A percentile compares a stretch with the other conserved stretches of the same genome.
These are phyloP conservation scores for Cystoderma amianthinum DNA, from an alignment of 768 basidiomycete genomes.

Conservation along the genomic window DNA sequence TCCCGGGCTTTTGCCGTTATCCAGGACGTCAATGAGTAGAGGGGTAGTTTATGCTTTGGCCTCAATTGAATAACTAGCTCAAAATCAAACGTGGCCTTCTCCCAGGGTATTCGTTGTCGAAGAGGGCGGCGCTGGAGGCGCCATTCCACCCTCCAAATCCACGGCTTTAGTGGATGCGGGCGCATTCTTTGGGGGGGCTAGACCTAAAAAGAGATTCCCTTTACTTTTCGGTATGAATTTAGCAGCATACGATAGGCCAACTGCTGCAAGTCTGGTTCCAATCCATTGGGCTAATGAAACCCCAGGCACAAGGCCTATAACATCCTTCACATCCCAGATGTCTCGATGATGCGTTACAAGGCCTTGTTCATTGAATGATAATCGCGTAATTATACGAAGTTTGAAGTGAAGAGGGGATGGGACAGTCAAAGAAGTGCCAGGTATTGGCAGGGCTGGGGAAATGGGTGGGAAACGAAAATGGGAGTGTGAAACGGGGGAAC, in stretches of 20 bases:
- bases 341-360: constrained; percentile 75
- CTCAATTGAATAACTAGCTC: too few relatives aligned
- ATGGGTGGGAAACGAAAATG: constrained; percentile 19
- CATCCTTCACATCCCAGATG: constrained; percentile 75
- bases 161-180: not conserved
- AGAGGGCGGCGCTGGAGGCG: not conserved
- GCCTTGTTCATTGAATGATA: constrained; percentile 80
- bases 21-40: not conserved
- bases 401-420: constrained; percentile 71
- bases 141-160: constrained; percentile 7
- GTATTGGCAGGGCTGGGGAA: constrained; percentile 45
- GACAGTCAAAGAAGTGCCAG: constrained; percentile 49
- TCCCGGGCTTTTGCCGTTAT: constrained; percentile 10
- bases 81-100: too few relatives aligned
- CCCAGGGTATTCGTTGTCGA: constrained; percentile 6
- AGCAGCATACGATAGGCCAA: constrained; percentile 40
- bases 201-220: constrained; percentile 4
- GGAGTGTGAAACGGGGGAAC: constrained; percentile 21
- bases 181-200: constrained; percentile 4
- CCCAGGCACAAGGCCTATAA: constrained; percentile 68
- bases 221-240: constrained; percentile 20
- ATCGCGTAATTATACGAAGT: constrained; percentile 63
- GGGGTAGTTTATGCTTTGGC: too few relatives aligned
- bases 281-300: constrained; percentile 65
- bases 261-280: constrained; percentile 52